Conservation (phyloP, 352 stramenopile genomes). For the Phytophthora parvispora region DNA sequence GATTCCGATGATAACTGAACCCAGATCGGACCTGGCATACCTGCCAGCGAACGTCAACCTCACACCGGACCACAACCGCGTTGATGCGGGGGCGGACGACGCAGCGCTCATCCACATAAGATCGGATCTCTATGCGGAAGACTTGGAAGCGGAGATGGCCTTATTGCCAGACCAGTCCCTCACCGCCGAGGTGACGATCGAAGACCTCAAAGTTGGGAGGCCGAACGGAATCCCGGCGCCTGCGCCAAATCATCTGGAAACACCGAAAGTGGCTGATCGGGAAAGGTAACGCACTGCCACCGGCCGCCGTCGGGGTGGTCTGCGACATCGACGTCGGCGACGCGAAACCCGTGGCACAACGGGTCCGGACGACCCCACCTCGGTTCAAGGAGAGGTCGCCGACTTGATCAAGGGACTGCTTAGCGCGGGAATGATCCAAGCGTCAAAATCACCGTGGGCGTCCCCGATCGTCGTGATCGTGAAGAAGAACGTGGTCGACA, state of each 20-base stretch:
- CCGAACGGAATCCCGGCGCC: not conserved
- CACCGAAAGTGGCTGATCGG: slow-evolving; percentile 8
- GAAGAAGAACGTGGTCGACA: slow-evolving; percentile 31
- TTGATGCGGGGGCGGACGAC: too few relatives aligned
- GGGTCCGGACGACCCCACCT: not conserved
- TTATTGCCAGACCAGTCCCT: slow-evolving; percentile 2
- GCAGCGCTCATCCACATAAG: not conserved
- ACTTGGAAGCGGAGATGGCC: slow-evolving; percentile 7
- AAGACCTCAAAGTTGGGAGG: slow-evolving; percentile 5
- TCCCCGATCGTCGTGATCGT: slow-evolving; percentile 31
- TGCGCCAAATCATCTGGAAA: slow-evolving; percentile 6
- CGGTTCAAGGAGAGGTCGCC: slow-evolving; percentile 17
- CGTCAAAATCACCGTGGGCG: slow-evolving; percentile 14
- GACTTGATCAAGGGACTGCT: slow-evolving; percentile 19
- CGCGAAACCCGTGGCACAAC: slow-evolving; percentile 12
- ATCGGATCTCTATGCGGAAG: slow-evolving; percentile 13
- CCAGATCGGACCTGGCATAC: too few relatives aligned
- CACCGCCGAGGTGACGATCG: slow-evolving; percentile 9
- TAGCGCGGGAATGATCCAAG: slow-evolving; percentile 5
- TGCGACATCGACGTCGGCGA: slow-evolving; percentile 24
- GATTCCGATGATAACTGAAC: too few relatives aligned
- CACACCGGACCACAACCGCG: too few relatives aligned
- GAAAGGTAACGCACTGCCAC: slow-evolving; percentile 19
- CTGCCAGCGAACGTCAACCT: too few relatives aligned
- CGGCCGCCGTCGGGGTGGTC: not conserved